These are phyloP conservation scores for Herpotrichia juniperi DNA, from an alignment of 2,329 filamentous ascomycete genomes.

Conservation along the genomic window DNA sequence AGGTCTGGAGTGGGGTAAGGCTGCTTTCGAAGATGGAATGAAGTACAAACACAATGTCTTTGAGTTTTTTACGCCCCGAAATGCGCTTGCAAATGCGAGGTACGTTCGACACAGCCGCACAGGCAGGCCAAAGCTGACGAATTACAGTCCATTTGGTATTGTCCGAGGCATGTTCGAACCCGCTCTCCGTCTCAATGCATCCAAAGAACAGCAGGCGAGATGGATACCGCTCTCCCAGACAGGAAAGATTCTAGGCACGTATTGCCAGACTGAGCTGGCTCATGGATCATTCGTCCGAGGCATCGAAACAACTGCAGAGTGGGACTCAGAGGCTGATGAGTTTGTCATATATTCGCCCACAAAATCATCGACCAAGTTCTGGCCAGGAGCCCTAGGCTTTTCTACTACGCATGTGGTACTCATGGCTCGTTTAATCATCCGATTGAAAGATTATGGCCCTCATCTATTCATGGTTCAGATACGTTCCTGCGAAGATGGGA, in stretches of 20 bases:
- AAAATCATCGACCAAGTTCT: slow-evolving; percentile 34
- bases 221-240: slow-evolving; percentile 54
- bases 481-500: slow-evolving; percentile 49
- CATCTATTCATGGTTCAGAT: slow-evolving; percentile 59
- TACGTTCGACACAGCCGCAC: neutral
- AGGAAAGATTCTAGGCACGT: slow-evolving; percentile 56
- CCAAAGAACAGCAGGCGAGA: slow-evolving; percentile 51
- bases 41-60: slow-evolving; percentile 29
- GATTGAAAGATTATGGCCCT: slow-evolving; percentile 46
- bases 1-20: slow-evolving; percentile 27
- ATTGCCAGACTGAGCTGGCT: slow-evolving; percentile 58
- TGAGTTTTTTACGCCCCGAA: slow-evolving; percentile 17
- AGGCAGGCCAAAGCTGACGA: neutral
- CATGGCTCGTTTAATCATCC: slow-evolving; percentile 54
- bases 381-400: slow-evolving; percentile 22
- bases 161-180: slow-evolving; percentile 48
- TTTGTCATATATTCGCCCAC: slow-evolving; percentile 58
- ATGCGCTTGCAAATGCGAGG: slow-evolving; percentile 18
- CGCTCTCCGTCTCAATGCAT: slow-evolving; percentile 52
- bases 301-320: slow-evolving; percentile 54
- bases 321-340: slow-evolving; percentile 49
- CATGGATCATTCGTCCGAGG: slow-evolving; percentile 59
- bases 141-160: slow-evolving; percentile 21
- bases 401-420: slow-evolving; percentile 45
- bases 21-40: slow-evolving; percentile 28